Percentiles rank a stretch among this genome's conserved stretches.
Evolutionary conservation across 495 filamentous ascomycete species (phyloP).

Genomic region (Xylaria castorea): DNA sequence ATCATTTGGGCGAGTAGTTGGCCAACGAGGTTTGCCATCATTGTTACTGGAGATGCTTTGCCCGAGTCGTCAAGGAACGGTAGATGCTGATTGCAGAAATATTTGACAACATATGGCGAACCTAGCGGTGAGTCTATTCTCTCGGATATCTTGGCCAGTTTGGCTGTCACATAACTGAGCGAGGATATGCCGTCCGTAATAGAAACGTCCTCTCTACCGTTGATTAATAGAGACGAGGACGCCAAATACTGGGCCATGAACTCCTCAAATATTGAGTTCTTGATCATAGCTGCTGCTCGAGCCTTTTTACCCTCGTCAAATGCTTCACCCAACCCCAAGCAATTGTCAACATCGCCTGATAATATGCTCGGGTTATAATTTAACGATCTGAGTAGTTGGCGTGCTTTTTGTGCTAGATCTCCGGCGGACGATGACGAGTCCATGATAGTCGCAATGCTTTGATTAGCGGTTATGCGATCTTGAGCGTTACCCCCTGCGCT

Average conservation of each 20-base stretch:
- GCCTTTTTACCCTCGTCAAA: conserved; percentile 8
- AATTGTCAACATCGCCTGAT: conserved; percentile 4
- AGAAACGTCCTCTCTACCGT: conserved; percentile 16
- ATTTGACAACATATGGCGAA: conserved; percentile 16
- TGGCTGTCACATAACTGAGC: conserved; percentile 11
- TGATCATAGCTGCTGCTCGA: background rate
- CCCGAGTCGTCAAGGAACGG: background rate
- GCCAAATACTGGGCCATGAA: conserved; percentile 1
- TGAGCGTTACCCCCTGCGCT: too few relatives aligned
- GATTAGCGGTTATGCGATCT: background rate
- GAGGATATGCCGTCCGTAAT: conserved; percentile 1
- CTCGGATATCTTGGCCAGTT: conserved; percentile 13
- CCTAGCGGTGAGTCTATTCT: background rate
- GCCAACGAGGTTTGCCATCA: conserved; percentile 20
- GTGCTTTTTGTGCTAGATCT: background rate
- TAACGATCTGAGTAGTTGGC: background rate
- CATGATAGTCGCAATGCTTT: background rate
- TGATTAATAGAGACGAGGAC: conserved; percentile 13
- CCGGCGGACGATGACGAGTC: background rate
- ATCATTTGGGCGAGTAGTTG: conserved; percentile 22
- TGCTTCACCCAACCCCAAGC: background rate
- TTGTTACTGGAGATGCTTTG: background rate
- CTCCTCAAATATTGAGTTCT: background rate
- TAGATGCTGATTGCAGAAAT: conserved; percentile 20
- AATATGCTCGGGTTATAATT: background rate